Base-by-base conservation (phyloP, 441 rosid genomes). In the Mallotus japonicus region DNA sequence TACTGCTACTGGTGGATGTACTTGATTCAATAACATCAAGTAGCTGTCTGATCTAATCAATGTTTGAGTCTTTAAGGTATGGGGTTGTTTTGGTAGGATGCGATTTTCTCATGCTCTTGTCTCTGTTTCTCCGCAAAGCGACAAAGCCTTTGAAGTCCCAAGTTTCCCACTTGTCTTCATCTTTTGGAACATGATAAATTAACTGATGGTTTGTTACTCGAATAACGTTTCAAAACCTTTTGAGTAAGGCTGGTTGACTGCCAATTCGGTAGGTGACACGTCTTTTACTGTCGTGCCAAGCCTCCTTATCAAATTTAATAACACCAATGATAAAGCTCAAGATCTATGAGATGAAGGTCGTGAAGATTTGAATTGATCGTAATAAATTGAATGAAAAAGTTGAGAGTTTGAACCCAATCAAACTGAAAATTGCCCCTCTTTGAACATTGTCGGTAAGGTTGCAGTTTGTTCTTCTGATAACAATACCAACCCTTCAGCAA, bases 31-130 rank as follows among this genome's bases (percentile, higher is more conserved):
- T 44, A 44, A 9, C 7, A 54, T 54, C 13, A 3, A 54, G 46
- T 57, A 42, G 54, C 20, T 70, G 65, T 53, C 40, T 28, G 44
- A 32, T 62, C 62, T 69, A 62, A 15, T 57, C 58, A 37, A 28
- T 77, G 73, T 55, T 16, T 60, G 15, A 7, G 60, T 0, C 7
- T 8, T 46, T 37, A 6, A 62, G 61, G n/a, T 58, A 58, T 56
- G 66, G 69, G 40, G 61, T 40, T 53, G 69, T n/a, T 61, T 32
- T 72, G 56, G 34, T n/a, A 16, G 51, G 37, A 28, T 32, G 28
- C 57, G 72, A 62, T 42, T 20, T 34, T 75, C 47, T 24, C 62
- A 20, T 51, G 57, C 32, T 53, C 53, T 2, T 70, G 40, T 50
- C 20, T 9, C 16, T 77, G 68, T 65, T 56, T 69, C 65, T n/a